These are phyloP conservation scores for Backusella liffmaniae DNA, from an alignment of 192 early-diverging fungal species.

Conservation along the genomic window DNA sequence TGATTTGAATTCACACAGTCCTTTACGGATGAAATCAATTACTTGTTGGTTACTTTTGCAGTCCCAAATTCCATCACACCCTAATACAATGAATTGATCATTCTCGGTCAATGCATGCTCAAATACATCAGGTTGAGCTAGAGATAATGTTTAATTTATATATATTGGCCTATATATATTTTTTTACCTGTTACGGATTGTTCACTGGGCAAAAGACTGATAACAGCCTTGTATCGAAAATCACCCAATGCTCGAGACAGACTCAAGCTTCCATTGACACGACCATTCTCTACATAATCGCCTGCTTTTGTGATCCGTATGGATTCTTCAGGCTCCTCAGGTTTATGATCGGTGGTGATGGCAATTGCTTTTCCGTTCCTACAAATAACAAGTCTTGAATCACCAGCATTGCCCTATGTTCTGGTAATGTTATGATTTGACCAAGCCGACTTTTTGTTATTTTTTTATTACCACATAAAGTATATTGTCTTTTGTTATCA, in stretches of 20 bases:
- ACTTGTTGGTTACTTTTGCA: slow-evolving; percentile 88
- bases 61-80: slow-evolving; percentile 99
- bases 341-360: slow-evolving; percentile 95
- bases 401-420: slow-evolving; percentile 77
- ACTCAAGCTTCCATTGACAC: slow-evolving; percentile 97
- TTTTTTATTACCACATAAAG: slow-evolving; percentile 24
- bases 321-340: slow-evolving; percentile 78
- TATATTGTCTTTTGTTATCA: slow-evolving; percentile 23
- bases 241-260: slow-evolving; percentile 96
- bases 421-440: too few species aligned
- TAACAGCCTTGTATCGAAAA: slow-evolving; percentile 94
- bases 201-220: slow-evolving; percentile 69
- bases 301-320: slow-evolving; percentile 85
- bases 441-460: too few species aligned
- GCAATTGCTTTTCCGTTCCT: slow-evolving; percentile 67
- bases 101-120: slow-evolving; percentile 57
- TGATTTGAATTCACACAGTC: slow-evolving; percentile 58
- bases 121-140: slow-evolving; percentile 81
- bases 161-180: too few species aligned
- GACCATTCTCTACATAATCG: slow-evolving; percentile 96
- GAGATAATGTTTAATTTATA: not conserved
- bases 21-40: slow-evolving; percentile 78
- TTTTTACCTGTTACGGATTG: slow-evolving; percentile 85
- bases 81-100: slow-evolving; percentile 95
- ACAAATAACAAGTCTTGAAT: slow-evolving; percentile 90